Evolutionary conservation across 306 rosid genomes (phyloP).

Genomic region (Trifolium fragiferum): DNA sequence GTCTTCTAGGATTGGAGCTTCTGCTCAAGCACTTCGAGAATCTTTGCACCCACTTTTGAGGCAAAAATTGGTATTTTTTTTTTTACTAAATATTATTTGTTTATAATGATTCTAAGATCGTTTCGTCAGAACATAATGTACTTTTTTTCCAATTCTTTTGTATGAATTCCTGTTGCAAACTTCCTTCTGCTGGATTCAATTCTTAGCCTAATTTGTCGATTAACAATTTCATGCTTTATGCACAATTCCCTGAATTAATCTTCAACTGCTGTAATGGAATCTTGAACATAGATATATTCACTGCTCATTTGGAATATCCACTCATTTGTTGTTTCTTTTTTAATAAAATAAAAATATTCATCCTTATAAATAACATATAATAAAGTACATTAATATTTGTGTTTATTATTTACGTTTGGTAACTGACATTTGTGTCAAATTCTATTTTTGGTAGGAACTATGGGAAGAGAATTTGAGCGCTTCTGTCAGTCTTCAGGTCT

Average conservation of each 20-base stretch:
- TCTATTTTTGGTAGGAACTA: slow-evolving; percentile 67
- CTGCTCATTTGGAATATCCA: neutral
- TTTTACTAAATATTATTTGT: neutral
- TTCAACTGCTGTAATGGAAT: neutral
- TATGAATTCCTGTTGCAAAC: slow-evolving; percentile 6
- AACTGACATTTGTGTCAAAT: slow-evolving; percentile 31
- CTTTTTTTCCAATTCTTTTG: neutral
- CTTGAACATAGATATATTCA: slow-evolving; percentile 9
- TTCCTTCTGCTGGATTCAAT: slow-evolving; percentile 12
- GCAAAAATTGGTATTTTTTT: slow-evolving; percentile 82
- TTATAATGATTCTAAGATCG: neutral
- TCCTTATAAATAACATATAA: too few species aligned
- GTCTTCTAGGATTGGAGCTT: slow-evolving; percentile 99
- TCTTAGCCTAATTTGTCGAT: slow-evolving; percentile 8
- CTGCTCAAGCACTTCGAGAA: slow-evolving; percentile 97
- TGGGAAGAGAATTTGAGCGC: slow-evolving; percentile 99
- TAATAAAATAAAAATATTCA: too few species aligned
- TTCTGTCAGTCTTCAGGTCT: slow-evolving; percentile 90
- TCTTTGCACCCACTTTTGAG: slow-evolving; percentile 94
- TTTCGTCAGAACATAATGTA: slow-evolving; percentile 1
- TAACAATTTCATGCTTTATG: slow-evolving; percentile 8
- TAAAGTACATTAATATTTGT: too few species aligned
- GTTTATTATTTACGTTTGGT: slow-evolving; percentile 16
- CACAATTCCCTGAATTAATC: slow-evolving; percentile 21
- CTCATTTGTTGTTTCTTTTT: too few species aligned